A percentile compares a stretch with the other conserved stretches of the same genome.
Conservation (phyloP, 192 early-diverging fungal genomes). For the Coemansia sp. region DNA sequence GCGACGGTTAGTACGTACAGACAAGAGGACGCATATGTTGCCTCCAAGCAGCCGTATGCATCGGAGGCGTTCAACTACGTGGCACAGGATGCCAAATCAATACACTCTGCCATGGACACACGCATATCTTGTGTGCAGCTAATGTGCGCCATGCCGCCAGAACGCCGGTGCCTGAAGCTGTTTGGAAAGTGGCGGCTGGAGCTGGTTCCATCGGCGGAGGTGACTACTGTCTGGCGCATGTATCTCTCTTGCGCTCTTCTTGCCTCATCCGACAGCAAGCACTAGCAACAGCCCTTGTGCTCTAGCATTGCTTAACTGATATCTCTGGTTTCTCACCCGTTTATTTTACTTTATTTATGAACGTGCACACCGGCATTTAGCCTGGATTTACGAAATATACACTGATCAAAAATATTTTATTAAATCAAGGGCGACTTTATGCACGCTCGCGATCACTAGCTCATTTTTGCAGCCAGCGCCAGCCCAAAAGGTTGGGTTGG, state of each 20-base stretch:
- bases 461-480: background rate
- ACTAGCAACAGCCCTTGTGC: constrained; percentile 2
- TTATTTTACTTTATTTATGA: too few relatives aligned
- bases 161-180: constrained; percentile 25
- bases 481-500: too few relatives aligned
- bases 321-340: too few relatives aligned
- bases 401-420: too few relatives aligned
- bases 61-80: constrained; percentile 49
- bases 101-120: constrained; percentile 10
- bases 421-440: background rate
- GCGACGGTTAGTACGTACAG: constrained; percentile 10
- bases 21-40: constrained; percentile 4
- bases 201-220: constrained; percentile 33
- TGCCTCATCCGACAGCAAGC: constrained; percentile 19
- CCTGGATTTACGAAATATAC: too few relatives aligned
- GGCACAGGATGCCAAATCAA: constrained; percentile 12
- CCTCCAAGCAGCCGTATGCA: constrained; percentile 13
- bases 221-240: constrained; percentile 49
- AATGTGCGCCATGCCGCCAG: constrained; percentile 40
- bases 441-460: too few relatives aligned
- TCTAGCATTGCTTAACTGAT: too few relatives aligned
- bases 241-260: constrained; percentile 50
- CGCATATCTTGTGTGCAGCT: constrained; percentile 46
- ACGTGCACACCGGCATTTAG: too few relatives aligned
- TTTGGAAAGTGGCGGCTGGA: constrained; percentile 44